Evolutionary conservation across 2,329 filamentous ascomycete species (phyloP).

Genomic region (Colletotrichum coccodes): DNA sequence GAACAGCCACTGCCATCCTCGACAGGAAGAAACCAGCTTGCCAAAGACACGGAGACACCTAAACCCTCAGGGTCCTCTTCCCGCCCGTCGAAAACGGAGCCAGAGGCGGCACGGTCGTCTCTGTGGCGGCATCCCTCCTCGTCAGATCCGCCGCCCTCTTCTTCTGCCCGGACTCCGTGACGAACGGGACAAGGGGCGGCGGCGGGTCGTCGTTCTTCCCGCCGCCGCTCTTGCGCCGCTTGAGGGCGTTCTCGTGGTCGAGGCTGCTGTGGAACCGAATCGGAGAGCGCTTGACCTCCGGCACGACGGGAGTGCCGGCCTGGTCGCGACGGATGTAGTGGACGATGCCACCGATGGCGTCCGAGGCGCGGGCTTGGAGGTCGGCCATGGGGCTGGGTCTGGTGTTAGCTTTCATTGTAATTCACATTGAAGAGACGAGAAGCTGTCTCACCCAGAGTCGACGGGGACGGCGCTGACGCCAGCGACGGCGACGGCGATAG

Average conservation of each 20-base stretch:
- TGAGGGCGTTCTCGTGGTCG: constrained; percentile 9
- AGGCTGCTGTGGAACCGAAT: constrained; percentile 20
- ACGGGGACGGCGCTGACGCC: constrained; percentile 18
- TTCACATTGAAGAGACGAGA: too few relatives aligned
- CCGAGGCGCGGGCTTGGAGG: constrained; percentile 21
- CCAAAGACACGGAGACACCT: background rate
- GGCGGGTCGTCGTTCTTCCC: background rate
- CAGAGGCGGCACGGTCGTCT: constrained; percentile 17
- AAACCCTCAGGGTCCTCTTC: background rate
- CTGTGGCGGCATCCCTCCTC: background rate
- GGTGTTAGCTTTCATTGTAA: background rate
- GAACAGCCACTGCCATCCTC: too few relatives aligned
- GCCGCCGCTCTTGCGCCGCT: background rate
- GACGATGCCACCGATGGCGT: constrained; percentile 24
- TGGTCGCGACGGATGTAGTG: constrained; percentile 25
- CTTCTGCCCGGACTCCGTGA: background rate
- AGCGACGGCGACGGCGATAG: constrained; percentile 11
- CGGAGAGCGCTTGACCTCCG: constrained; percentile 1
- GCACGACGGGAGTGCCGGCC: constrained; percentile 1
- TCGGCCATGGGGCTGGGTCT: constrained; percentile 1
- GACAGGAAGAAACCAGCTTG: background rate
- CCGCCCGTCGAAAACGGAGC: background rate
- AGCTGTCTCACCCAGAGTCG: constrained; percentile 9
- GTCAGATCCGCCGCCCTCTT: background rate
- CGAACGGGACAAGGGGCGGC: constrained; percentile 9